Percentiles rank a stretch among this genome's conserved stretches.
phyloP scores from a whole-genome alignment of 2,329 filamentous ascomycete species.

The Diaporthe vexans region DNA sequence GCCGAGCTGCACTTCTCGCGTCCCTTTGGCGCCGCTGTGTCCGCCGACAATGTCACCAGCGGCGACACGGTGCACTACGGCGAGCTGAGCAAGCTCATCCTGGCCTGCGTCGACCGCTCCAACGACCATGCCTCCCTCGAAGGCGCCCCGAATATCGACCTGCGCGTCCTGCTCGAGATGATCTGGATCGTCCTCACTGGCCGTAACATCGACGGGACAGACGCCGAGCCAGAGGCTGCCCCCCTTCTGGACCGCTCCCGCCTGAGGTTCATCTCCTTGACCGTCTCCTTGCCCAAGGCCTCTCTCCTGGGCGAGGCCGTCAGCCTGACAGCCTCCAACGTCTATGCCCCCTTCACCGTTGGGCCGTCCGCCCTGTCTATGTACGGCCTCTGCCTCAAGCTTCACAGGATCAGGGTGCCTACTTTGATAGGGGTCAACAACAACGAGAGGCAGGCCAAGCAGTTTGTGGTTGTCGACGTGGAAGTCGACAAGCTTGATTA shows the following conservation, averaged over 20 bases:
- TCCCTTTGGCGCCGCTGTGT: constrained; percentile 70
- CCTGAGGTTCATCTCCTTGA: constrained; percentile 64
- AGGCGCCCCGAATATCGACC: constrained; percentile 40
- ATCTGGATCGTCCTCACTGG: constrained; percentile 57
- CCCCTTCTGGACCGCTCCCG: constrained; percentile 53
- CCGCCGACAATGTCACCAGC: constrained; percentile 69
- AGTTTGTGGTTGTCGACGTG: constrained; percentile 75
- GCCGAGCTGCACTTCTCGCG: constrained; percentile 69
- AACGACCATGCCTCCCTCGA: constrained; percentile 39
- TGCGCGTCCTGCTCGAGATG: constrained; percentile 52
- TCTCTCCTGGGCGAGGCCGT: constrained; percentile 75
- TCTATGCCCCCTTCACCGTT: constrained; percentile 52
- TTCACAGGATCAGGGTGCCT: constrained; percentile 73
- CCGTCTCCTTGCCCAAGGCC: constrained; percentile 75
- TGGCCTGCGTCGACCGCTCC: constrained; percentile 56
- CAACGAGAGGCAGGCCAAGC: constrained; percentile 77
- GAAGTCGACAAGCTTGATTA: constrained; percentile 68
- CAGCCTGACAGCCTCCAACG: constrained; percentile 62
- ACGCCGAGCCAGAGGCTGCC: constrained; percentile 47
- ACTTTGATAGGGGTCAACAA: constrained; percentile 80
- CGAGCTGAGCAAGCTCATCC: constrained; percentile 75
- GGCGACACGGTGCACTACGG: constrained; percentile 84
- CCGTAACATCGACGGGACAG: constrained; percentile 50
- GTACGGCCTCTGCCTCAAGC: constrained; percentile 56
- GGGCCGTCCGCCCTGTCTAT: constrained; percentile 43